Conservation (phyloP, 2,329 filamentous ascomycete species). For the Curvularia spicifera region DNA sequence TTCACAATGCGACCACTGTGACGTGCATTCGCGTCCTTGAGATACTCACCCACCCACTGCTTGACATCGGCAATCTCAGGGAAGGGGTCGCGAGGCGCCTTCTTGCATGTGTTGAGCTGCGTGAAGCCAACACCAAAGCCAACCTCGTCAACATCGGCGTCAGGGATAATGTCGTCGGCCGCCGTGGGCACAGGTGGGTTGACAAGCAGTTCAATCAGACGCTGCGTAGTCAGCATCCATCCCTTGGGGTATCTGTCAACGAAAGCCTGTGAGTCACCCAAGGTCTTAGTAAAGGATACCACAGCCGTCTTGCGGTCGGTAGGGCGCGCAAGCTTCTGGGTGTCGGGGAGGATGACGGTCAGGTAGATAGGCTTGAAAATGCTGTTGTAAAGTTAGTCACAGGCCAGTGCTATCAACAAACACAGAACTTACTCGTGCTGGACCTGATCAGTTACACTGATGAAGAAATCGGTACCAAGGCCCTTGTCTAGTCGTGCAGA, state of each 20-base stretch:
- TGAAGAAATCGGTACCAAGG: conserved; percentile 92
- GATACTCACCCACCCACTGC: conserved; percentile 80
- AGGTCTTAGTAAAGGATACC: conserved; percentile 88
- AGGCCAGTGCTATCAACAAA: background rate
- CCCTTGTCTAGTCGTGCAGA: conserved; percentile 79
- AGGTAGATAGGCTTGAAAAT: conserved; percentile 88
- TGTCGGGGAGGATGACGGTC: conserved; percentile 83
- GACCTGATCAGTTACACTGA: conserved; percentile 79
- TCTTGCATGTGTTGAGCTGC: conserved; percentile 87
- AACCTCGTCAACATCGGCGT: conserved; percentile 92
- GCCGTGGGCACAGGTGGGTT: conserved; percentile 79
- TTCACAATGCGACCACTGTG: conserved; percentile 72
- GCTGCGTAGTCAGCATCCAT: conserved; percentile 88
- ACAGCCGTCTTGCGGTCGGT: conserved; percentile 93
- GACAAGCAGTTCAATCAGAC: conserved; percentile 85
- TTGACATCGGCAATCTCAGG: conserved; percentile 82
- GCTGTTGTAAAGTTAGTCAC: conserved; percentile 48
- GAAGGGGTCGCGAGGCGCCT: conserved; percentile 77
- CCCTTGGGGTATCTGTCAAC: conserved; percentile 72
- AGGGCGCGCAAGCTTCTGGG: conserved; percentile 84
- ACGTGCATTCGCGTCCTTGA: conserved; percentile 77
- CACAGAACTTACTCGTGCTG: conserved; percentile 64
- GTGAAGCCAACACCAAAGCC: conserved; percentile 96
- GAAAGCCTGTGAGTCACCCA: conserved; percentile 85
- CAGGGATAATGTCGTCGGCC: conserved; percentile 75